A percentile compares a stretch with the other conserved stretches of the same genome.
Conservation (phyloP, 2,329 filamentous ascomycete species). For the Keithomyces neogunnii region DNA sequence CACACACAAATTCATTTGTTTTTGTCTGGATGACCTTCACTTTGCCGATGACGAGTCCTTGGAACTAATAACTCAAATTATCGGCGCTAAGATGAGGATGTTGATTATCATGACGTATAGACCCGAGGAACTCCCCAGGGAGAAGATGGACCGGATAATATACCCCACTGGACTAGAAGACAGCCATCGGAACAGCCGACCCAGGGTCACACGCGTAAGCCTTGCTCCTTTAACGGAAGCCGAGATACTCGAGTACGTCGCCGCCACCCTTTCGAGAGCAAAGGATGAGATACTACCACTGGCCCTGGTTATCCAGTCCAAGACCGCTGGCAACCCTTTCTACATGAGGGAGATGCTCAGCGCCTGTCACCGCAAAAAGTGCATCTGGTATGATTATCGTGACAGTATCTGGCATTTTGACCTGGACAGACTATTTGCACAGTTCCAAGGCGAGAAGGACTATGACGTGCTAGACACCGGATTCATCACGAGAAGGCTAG, state of each 20-base stretch:
- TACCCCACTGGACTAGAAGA: constrained; percentile 47
- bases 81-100: constrained; percentile 70
- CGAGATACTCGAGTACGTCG: constrained; percentile 75
- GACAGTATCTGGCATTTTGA: constrained; percentile 77
- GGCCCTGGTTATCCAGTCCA: constrained; percentile 78
- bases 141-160: constrained; percentile 46
- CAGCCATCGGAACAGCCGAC: constrained; percentile 34
- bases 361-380: constrained; percentile 76
- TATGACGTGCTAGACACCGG: constrained; percentile 73
- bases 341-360: constrained; percentile 88
- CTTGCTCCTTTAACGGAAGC: constrained; percentile 67
- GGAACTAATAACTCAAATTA: constrained; percentile 74
- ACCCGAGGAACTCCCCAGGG: constrained; percentile 53
- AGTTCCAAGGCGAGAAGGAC: constrained; percentile 72
- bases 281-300: constrained; percentile 67
- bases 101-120: constrained; percentile 72
- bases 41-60: constrained; percentile 84
- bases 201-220: constrained; percentile 60
- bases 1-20: constrained; percentile 76
- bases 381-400: constrained; percentile 85
- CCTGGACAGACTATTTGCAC: constrained; percentile 74
- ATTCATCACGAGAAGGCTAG: constrained; percentile 71
- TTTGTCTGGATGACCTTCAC: constrained; percentile 83
- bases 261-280: constrained; percentile 67
- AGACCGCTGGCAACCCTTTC: constrained; percentile 81